These are phyloP conservation scores for Suillus hirtellus DNA, from an alignment of 768 basidiomycete species.

Conservation along the genomic window DNA sequence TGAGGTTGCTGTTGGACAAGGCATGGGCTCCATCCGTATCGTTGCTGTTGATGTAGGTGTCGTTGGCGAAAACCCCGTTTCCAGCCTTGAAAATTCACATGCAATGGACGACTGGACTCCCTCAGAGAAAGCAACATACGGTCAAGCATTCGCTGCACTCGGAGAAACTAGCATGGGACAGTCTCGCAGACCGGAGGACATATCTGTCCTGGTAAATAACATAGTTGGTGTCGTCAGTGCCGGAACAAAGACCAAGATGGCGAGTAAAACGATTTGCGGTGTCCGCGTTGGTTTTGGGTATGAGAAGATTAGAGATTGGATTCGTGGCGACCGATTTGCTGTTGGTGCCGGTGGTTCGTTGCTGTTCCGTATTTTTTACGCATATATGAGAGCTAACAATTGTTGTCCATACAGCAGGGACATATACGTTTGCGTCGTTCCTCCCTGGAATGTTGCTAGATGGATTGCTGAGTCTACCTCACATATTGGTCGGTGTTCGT, in stretches of 20 bases:
- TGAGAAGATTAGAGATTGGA: constrained; percentile 50
- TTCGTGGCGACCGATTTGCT: constrained; percentile 67
- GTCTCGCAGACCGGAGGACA: constrained; percentile 55
- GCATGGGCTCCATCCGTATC: constrained; percentile 54
- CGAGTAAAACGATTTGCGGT: constrained; percentile 43
- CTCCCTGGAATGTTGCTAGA: constrained; percentile 70
- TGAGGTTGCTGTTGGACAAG: constrained; percentile 68
- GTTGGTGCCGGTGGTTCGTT: constrained; percentile 79
- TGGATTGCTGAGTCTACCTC: constrained; percentile 62
- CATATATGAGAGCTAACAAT: constrained; percentile 14
- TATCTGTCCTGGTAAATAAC: constrained; percentile 56
- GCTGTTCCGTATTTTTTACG: background rate
- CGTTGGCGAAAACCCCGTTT: constrained; percentile 32
- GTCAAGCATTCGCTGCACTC: constrained; percentile 61
- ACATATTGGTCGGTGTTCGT: constrained; percentile 60
- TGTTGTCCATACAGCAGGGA: constrained; percentile 49
- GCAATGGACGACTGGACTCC: constrained; percentile 73
- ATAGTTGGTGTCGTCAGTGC: constrained; percentile 61
- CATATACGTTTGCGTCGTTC: constrained; percentile 69
- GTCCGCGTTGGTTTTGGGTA: constrained; percentile 43
- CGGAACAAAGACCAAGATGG: constrained; percentile 42
- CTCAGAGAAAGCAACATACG: constrained; percentile 73
- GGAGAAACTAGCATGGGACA: constrained; percentile 36
- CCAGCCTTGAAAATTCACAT: constrained; percentile 38
- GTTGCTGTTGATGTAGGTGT: constrained; percentile 75